Conservation (phyloP, 1,284 basidiomycete genomes). For the Blastosporella zonata region DNA sequence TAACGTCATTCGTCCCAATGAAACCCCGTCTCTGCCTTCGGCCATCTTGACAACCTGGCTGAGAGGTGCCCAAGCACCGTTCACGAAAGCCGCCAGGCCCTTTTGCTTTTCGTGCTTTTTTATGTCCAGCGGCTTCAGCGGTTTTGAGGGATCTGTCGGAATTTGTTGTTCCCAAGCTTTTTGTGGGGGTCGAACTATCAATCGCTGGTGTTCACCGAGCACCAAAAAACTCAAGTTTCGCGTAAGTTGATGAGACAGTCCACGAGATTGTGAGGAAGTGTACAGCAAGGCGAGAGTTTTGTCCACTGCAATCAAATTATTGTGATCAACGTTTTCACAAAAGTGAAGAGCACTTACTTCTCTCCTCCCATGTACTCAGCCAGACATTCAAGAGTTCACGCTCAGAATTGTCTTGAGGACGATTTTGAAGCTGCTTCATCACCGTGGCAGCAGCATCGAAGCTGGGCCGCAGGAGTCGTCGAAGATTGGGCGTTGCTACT, state of each 20-base stretch:
- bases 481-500: conserved; percentile 40
- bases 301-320: conserved; percentile 42
- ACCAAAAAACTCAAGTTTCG: conserved; percentile 47
- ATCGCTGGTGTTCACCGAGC: conserved; percentile 28
- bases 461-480: conserved; percentile 50
- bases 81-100: conserved; percentile 25
- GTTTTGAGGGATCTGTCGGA: conserved; percentile 19
- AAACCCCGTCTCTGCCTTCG: conserved; percentile 42
- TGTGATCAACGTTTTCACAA: not conserved
- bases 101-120: conserved; percentile 18
- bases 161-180: conserved; percentile 47
- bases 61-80: conserved; percentile 35
- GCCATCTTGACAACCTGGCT: conserved; percentile 50
- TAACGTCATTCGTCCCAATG: conserved; percentile 35
- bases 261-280: conserved; percentile 54
- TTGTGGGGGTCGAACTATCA: conserved; percentile 25
- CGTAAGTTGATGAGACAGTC: conserved; percentile 56
- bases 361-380: conserved; percentile 50
- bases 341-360: conserved; percentile 30
- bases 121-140: conserved; percentile 16
- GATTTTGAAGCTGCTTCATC: conserved; percentile 36
- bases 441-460: conserved; percentile 53
- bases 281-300: conserved; percentile 53
- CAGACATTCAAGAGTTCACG: conserved; percentile 36
- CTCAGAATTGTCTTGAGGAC: conserved; percentile 25